Conservation (phyloP, 768 basidiomycete genomes). For the Phlebiopsis gigantea region DNA sequence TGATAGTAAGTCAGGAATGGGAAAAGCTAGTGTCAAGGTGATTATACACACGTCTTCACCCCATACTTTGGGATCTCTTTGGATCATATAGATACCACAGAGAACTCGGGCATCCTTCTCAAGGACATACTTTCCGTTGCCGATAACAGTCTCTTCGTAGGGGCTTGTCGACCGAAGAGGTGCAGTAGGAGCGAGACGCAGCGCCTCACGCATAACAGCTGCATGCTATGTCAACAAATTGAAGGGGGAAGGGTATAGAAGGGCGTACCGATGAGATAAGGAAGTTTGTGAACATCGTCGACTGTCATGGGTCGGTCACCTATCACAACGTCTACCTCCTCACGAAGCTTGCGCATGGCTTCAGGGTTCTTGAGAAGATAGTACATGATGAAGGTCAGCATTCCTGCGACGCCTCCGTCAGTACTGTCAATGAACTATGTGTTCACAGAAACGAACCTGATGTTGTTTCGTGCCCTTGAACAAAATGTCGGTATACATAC, state of each 20-base stretch:
- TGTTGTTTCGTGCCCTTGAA: constrained; percentile 33
- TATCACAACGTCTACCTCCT: constrained; percentile 42
- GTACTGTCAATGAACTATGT: background rate
- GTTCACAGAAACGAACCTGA: constrained; percentile 22
- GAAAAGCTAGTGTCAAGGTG: background rate
- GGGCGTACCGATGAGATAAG: constrained; percentile 34
- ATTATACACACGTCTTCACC: constrained; percentile 39
- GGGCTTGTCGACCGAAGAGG: constrained; percentile 30
- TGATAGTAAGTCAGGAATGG: background rate
- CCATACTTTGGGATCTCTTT: constrained; percentile 40
- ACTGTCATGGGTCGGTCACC: constrained; percentile 33
- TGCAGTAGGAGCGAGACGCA: constrained; percentile 35
- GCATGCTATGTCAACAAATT: background rate
- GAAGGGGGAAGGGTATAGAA: background rate
- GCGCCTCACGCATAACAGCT: constrained; percentile 34
- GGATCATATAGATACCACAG: constrained; percentile 27
- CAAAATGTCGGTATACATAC: background rate
- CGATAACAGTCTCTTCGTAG: constrained; percentile 31
- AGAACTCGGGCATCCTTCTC: constrained; percentile 26
- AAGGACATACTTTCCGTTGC: constrained; percentile 35
- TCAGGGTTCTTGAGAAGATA: constrained; percentile 40
- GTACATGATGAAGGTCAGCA: constrained; percentile 39
- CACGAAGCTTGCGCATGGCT: constrained; percentile 38
- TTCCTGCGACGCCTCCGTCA: constrained; percentile 13
- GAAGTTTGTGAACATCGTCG: constrained; percentile 39